Conservation (phyloP, 1,139 yeast species). For the Pichia sp. region DNA sequence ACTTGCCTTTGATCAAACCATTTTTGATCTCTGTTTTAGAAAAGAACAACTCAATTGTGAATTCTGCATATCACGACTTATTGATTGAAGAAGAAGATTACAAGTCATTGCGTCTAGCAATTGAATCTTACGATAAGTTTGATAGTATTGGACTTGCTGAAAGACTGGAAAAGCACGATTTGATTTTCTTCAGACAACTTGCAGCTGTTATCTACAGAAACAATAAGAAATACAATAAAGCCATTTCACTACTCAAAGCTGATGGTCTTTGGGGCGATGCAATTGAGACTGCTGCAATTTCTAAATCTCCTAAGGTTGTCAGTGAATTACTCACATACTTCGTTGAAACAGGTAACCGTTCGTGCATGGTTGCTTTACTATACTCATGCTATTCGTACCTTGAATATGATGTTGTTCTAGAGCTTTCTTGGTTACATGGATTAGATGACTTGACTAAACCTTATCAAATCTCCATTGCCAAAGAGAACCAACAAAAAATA, state of each 20-base stretch:
- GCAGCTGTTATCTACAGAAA: slow-evolving; percentile 92
- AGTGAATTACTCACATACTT: slow-evolving; percentile 87
- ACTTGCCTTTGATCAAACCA: slow-evolving; percentile 92
- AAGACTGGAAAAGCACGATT: slow-evolving; percentile 85
- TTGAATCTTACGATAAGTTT: slow-evolving; percentile 85
- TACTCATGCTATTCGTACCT: slow-evolving; percentile 81
- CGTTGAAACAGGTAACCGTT: slow-evolving; percentile 96
- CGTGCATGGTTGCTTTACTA: slow-evolving; percentile 87
- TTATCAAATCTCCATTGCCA: slow-evolving; percentile 75
- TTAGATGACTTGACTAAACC: slow-evolving; percentile 82
- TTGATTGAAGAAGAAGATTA: slow-evolving; percentile 96
- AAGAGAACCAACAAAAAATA: slow-evolving; percentile 69
- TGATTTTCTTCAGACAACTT: slow-evolving; percentile 90
- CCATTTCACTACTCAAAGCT: slow-evolving; percentile 80
- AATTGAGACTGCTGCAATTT: slow-evolving; percentile 84
- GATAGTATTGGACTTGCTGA: slow-evolving; percentile 90
- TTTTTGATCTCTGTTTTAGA: slow-evolving; percentile 87
- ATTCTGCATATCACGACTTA: slow-evolving; percentile 91
- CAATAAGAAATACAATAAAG: slow-evolving; percentile 89
- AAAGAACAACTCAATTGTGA: slow-evolving; percentile 86
- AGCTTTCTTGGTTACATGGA: slow-evolving; percentile 85
- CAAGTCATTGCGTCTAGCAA: slow-evolving; percentile 80
- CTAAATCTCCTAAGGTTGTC: slow-evolving; percentile 74
- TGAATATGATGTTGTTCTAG: slow-evolving; percentile 79
- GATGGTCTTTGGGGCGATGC: slow-evolving; percentile 96